Evolutionary conservation across 208 protist species (phyloP).

Genomic region (Trichomonas tenax): DNA sequence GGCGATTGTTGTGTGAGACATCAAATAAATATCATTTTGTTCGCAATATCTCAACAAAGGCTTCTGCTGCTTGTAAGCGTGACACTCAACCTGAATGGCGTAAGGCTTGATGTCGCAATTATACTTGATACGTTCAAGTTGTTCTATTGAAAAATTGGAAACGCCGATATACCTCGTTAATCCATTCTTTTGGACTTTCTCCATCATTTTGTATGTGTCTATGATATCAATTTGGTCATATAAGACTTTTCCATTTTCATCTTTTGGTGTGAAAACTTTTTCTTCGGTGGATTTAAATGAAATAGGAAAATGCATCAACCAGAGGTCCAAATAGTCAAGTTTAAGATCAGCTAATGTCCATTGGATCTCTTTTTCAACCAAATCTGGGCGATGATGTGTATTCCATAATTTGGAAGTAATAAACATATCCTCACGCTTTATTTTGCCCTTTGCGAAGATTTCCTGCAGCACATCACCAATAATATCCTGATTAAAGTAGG

Average conservation of each 20-base stretch:
- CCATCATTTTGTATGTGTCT: background rate
- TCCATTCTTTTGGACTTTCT: conserved; percentile 36
- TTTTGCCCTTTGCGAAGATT: background rate
- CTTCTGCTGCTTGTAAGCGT: background rate
- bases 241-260: background rate
- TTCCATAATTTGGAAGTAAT: background rate
- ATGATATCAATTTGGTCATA: background rate
- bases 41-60: background rate
- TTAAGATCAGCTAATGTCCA: background rate
- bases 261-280: background rate
- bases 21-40: background rate
- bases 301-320: background rate
- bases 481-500: conserved; percentile 26
- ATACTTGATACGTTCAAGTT: background rate
- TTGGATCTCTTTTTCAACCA: background rate
- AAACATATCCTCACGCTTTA: background rate
- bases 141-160: conserved; percentile 34
- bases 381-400: background rate
- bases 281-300: background rate
- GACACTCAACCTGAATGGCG: background rate
- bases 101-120: background rate
- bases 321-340: conserved; percentile 29
- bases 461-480: conserved; percentile 25
- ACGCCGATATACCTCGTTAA: conserved; percentile 46
- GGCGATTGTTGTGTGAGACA: background rate